Evolutionary conservation across 2,329 filamentous ascomycete genomes (phyloP).

Genomic region (Paracoccidioides brasiliensis): DNA sequence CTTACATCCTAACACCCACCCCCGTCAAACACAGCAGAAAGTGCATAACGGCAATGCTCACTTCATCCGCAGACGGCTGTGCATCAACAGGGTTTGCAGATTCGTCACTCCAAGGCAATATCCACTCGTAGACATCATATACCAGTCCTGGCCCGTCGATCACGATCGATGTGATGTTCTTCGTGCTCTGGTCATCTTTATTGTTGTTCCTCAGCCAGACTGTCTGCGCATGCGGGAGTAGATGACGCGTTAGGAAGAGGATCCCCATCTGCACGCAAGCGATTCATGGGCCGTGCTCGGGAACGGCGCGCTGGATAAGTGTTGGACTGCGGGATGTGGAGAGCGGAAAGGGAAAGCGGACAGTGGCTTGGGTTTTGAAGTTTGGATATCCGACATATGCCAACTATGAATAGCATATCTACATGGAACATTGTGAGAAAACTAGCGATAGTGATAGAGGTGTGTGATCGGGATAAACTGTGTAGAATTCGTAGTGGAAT

Average conservation of each 20-base stretch:
- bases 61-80: conserved; percentile 49
- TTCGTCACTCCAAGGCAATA: conserved; percentile 30
- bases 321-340: neutral
- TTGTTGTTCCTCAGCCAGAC: conserved; percentile 23
- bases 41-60: conserved; percentile 45
- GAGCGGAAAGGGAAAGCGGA: no score
- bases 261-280: conserved; percentile 44
- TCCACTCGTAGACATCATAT: conserved; percentile 54
- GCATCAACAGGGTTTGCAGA: conserved; percentile 37
- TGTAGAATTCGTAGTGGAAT: neutral
- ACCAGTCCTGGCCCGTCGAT: conserved; percentile 73
- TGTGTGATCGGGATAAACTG: no score
- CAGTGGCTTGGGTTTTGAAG: no score
- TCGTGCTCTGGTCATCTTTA: conserved; percentile 5
- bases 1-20: conserved; percentile 50
- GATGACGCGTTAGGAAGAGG: conserved; percentile 39
- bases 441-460: no score
- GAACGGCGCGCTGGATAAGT: neutral
- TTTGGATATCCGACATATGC: no score
- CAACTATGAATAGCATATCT: no score
- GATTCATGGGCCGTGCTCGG: neutral
- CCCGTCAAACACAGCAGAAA: conserved; percentile 51
- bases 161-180: conserved; percentile 27
- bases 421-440: no score
- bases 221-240: conserved; percentile 40